Evolutionary conservation across 2,329 filamentous ascomycete species (phyloP).

Genomic region (Arthrobotrys conoides): DNA sequence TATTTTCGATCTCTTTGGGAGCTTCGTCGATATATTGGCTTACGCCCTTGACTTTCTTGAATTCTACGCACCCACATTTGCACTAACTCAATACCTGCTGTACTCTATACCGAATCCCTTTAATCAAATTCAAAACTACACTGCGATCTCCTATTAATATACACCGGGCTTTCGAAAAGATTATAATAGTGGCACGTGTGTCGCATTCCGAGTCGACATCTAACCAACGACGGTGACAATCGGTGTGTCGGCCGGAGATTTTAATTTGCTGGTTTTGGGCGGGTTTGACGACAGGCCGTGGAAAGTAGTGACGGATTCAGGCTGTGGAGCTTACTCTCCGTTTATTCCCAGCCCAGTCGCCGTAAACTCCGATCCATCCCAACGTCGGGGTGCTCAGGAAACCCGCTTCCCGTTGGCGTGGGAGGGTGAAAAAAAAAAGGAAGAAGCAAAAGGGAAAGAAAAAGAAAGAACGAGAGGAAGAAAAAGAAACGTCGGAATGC

Average conservation of each 20-base stretch:
- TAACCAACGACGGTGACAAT: constrained; percentile 43
- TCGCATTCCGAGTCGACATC: neutral
- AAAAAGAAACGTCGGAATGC: constrained; percentile 44
- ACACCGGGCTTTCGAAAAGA: too few relatives aligned
- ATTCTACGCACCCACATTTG: too few relatives aligned
- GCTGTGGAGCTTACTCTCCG: constrained; percentile 60
- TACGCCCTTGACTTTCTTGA: constrained; percentile 5
- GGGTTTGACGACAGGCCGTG: constrained; percentile 18
- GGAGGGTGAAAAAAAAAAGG: too few relatives aligned
- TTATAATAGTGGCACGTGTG: constrained; percentile 5
- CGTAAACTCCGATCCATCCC: constrained; percentile 56
- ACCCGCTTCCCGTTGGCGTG: constrained; percentile 55
- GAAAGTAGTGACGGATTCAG: constrained; percentile 39
- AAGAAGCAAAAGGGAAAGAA: constrained; percentile 9
- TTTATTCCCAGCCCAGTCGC: constrained; percentile 56
- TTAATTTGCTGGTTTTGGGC: constrained; percentile 53
- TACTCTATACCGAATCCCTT: too few relatives aligned
- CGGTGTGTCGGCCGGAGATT: constrained; percentile 59
- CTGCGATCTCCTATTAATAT: too few relatives aligned
- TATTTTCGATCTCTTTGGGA: neutral
- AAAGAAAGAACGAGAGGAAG: constrained; percentile 37
- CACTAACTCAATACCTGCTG: too few relatives aligned
- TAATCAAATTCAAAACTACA: too few relatives aligned
- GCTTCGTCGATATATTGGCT: constrained; percentile 3
- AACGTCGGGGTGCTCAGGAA: constrained; percentile 54